phyloP scores from a whole-genome alignment of 768 basidiomycete species.

The Galerina sulciceps region DNA sequence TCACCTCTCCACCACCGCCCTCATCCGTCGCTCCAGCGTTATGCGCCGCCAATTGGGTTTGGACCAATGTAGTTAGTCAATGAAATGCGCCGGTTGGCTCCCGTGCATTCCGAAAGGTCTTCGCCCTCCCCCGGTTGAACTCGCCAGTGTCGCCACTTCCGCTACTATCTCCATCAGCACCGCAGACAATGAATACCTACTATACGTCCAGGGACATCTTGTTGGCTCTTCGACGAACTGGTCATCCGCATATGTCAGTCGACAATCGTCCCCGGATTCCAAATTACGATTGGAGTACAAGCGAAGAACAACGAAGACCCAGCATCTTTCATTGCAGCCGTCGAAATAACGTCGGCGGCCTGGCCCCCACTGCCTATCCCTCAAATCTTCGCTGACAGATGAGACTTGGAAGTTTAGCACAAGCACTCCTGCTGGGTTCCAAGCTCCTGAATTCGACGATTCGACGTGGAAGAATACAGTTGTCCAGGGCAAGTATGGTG shows the following conservation, averaged over 20 bases:
- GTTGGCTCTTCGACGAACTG: conserved; percentile 9
- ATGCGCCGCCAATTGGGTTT: conserved; percentile 31
- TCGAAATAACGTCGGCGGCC: conserved; percentile 3
- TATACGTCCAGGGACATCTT: neutral
- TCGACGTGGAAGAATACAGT: conserved; percentile 23
- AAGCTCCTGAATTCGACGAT: conserved; percentile 21
- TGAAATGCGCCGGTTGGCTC: conserved; percentile 26
- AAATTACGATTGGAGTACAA: conserved; percentile 28
- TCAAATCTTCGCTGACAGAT: conserved; percentile 25
- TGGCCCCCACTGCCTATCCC: conserved; percentile 7
- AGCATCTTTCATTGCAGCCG: conserved; percentile 5
- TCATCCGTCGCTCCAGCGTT: conserved; percentile 24
- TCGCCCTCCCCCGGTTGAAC: conserved; percentile 26
- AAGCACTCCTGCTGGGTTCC: conserved; percentile 16
- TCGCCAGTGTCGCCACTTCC: neutral
- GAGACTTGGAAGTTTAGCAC: conserved; percentile 27
- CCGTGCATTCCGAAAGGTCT: conserved; percentile 32
- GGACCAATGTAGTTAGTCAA: conserved; percentile 31
- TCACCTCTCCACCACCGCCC: neutral
- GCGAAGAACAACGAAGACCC: conserved; percentile 24
- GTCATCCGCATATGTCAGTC: conserved; percentile 13
- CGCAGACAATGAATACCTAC: neutral
- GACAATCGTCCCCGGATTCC: conserved; percentile 21
- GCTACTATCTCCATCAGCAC: neutral
- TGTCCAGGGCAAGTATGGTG: conserved; percentile 25